Base-by-base conservation (phyloP, 2,329 filamentous ascomycete genomes). In the Zalaria obscura region DNA sequence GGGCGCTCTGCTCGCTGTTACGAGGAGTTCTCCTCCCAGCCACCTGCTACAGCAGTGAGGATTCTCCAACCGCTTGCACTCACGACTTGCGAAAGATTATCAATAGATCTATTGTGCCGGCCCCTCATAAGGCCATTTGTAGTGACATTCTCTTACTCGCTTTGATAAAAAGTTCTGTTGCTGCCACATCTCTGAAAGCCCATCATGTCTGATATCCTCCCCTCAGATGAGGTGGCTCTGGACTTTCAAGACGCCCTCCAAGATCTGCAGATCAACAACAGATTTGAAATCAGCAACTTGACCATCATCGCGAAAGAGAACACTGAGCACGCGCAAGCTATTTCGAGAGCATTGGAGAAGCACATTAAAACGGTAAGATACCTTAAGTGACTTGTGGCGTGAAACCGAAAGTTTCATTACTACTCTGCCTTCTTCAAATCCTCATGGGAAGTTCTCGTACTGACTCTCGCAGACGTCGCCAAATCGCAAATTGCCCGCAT, bases 231-330 rank as follows among this genome's bases (percentile, higher is more conserved):
- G 65, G 85, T 98, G 53, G 88, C 88, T 48, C 83, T 89, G 63
- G 91, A 96, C 66, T 98, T 94, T 67, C 84, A 83, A 60, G 83
- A 86, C 57, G 91, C 88, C 41, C 70, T 98, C 59, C 84, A 93
- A 66, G 89, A 95, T 63, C 72, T 98, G 55, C 84, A 83, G 50
- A 75, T 80, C 59, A 95, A 95, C 66, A 85, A 86, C 65, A 81
- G 87, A 57, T 86, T 86, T 64, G 89, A 96, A 65, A 98, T 98
- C 62, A 89, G 83, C 71, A 96, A 93, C 65, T 67, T 98, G 65
- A 98, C 91, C 47, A 79, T 94, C 61, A 96, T 98, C 64, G 91
- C 91, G 45, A 86, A 93, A 62, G 91, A 98, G 64, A 94, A 93
- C 56, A 95, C 88, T 50, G 87, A 93, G 64, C 83, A 95, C 68